These are phyloP conservation scores for Pachyrhizus erosus DNA, from an alignment of 306 rosid genomes.

Conservation along the genomic window DNA sequence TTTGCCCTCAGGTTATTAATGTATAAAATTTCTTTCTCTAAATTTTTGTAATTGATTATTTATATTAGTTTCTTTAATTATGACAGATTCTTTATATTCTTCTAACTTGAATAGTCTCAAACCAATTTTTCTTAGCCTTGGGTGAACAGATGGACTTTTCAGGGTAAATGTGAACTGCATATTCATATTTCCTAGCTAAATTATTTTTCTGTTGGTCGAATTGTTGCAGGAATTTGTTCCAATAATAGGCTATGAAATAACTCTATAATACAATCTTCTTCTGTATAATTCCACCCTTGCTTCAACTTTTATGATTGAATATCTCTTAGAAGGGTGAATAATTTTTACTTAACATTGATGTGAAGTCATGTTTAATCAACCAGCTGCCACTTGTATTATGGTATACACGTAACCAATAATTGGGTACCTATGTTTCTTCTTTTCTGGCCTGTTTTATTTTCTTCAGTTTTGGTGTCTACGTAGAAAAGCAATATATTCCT, in stretches of 20 bases:
- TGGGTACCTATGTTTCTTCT: neutral
- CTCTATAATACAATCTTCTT: neutral
- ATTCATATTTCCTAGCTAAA: neutral
- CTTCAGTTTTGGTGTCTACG: neutral
- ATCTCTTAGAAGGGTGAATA: neutral
- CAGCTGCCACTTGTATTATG: constrained; percentile 9
- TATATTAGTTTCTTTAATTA: neutral
- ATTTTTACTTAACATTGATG: neutral
- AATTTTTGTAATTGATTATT: neutral
- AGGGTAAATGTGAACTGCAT: neutral
- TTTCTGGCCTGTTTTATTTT: neutral
- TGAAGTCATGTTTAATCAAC: neutral
- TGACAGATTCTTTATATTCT: neutral
- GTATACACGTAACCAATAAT: neutral
- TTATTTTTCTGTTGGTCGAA: neutral
- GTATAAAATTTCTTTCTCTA: neutral
- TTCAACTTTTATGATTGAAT: neutral
- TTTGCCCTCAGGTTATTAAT: neutral
- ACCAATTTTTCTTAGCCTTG: neutral
- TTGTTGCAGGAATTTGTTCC: neutral
- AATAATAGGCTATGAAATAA: neutral
- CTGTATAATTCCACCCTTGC: constrained; percentile 1
- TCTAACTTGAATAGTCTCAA: no score
- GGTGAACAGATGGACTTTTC: neutral
- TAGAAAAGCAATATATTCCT: neutral